phyloP scores from a whole-genome alignment of 208 protist species.

The Angomonas deanei region DNA sequence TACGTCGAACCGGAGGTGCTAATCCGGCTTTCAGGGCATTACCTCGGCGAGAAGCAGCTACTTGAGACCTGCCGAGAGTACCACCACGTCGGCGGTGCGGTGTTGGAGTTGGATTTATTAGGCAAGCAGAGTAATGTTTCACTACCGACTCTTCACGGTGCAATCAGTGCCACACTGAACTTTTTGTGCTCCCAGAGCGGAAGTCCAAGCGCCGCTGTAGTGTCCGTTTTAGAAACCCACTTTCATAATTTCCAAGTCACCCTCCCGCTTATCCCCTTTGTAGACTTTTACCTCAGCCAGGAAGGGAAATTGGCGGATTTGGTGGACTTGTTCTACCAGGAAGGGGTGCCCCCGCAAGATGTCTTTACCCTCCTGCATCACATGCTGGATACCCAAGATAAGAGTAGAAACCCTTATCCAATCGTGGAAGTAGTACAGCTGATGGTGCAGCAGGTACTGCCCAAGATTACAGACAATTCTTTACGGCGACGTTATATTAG shows the following conservation, averaged over 20 bases:
- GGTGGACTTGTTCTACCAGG: slow-evolving; percentile 26
- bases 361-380: slow-evolving; percentile 6
- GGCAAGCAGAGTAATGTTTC: slow-evolving; percentile 59
- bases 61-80: slow-evolving; percentile 65
- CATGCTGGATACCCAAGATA: background rate
- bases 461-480: background rate
- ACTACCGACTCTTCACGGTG: slow-evolving; percentile 31
- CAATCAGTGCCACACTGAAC: slow-evolving; percentile 38
- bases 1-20: slow-evolving; percentile 34
- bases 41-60: slow-evolving; percentile 47
- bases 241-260: slow-evolving; percentile 47
- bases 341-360: slow-evolving; percentile 30
- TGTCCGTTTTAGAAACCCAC: slow-evolving; percentile 59
- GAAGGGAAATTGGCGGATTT: slow-evolving; percentile 16
- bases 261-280: slow-evolving; percentile 59
- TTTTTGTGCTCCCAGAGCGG: slow-evolving; percentile 49
- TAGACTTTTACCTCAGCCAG: slow-evolving; percentile 58
- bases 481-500: background rate
- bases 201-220: slow-evolving; percentile 38
- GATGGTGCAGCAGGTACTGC: background rate
- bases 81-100: slow-evolving; percentile 57
- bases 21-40: slow-evolving; percentile 33
- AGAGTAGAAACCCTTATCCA: background rate
- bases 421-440: background rate
- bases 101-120: slow-evolving; percentile 77